Evolutionary conservation across 805 yeast species (phyloP).

Genomic region (Wickerhamomyces sydowiorum): DNA sequence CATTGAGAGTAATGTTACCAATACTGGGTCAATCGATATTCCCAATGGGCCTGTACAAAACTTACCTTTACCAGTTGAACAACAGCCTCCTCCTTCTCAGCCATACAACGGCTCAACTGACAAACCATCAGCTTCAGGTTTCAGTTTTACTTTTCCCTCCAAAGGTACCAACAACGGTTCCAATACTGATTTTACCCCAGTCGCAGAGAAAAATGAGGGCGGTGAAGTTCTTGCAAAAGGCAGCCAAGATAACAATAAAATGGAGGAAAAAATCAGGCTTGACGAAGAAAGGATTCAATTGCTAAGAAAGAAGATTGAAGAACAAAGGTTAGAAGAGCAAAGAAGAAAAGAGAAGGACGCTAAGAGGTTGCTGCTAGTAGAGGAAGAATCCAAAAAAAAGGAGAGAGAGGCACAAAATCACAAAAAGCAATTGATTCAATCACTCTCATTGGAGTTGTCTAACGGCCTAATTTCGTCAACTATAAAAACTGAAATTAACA

Average conservation of each 20-base stretch:
- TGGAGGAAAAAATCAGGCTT: too few relatives aligned
- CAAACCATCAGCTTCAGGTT: too few relatives aligned
- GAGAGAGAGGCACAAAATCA: slow-evolving; percentile 12
- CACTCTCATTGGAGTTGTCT: not conserved
- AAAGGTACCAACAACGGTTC: not conserved
- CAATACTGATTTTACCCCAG: too few relatives aligned
- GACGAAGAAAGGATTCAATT: not conserved
- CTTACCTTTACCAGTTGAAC: too few relatives aligned
- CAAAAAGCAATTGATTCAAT: slow-evolving; percentile 10
- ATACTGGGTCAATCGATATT: not conserved
- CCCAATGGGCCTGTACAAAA: not conserved
- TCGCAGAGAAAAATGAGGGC: too few relatives aligned
- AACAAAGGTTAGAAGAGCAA: slow-evolving; percentile 3
- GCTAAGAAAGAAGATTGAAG: not conserved
- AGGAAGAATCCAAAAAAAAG: slow-evolving; percentile 6
- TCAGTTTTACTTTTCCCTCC: not conserved
- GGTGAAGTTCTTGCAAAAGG: too few relatives aligned
- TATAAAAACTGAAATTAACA: slow-evolving; percentile 9
- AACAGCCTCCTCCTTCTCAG: too few relatives aligned
- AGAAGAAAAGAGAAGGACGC: slow-evolving; percentile 4
- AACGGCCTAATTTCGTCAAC: slow-evolving; percentile 18
- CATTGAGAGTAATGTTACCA: slow-evolving; percentile 19
- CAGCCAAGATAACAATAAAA: too few relatives aligned
- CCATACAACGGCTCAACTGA: too few relatives aligned
- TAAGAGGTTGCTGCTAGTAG: not conserved